Conservation (phyloP, 768 basidiomycete genomes). For the Mycena capillaripes region DNA sequence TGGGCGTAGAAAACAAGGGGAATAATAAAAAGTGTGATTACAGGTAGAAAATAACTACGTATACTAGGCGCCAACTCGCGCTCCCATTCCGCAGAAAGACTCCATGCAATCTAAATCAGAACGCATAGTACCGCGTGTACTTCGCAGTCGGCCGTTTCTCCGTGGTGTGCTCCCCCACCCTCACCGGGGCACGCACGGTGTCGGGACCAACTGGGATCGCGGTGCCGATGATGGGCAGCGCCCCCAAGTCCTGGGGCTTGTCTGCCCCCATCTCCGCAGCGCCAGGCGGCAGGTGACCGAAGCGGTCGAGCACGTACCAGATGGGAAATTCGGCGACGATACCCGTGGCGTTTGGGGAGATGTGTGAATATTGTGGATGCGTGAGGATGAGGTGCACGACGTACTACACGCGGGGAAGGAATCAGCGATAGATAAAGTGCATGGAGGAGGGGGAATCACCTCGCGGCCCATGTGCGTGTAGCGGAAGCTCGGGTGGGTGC, state of each 20-base stretch:
- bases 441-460: not conserved
- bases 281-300: slow-evolving; percentile 12
- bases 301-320: slow-evolving; percentile 28
- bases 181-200: slow-evolving; percentile 16
- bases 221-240: slow-evolving; percentile 21
- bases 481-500: slow-evolving; percentile 34
- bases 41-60: too few relatives aligned
- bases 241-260: not conserved
- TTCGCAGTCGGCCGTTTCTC: slow-evolving; percentile 25
- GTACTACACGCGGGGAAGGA: slow-evolving; percentile 1
- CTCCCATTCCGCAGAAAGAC: too few relatives aligned
- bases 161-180: slow-evolving; percentile 2
- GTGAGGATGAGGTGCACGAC: slow-evolving; percentile 8
- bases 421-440: not conserved
- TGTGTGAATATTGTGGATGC: slow-evolving; percentile 25
- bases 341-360: slow-evolving; percentile 24
- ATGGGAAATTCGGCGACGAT: slow-evolving; percentile 21
- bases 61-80: too few relatives aligned
- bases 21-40: too few relatives aligned
- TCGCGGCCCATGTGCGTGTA: slow-evolving; percentile 32
- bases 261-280: not conserved
- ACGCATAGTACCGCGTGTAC: too few relatives aligned
- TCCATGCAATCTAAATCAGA: too few relatives aligned
- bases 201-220: slow-evolving; percentile 11
- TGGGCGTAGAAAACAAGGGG: too few relatives aligned